Evolutionary conservation across 495 filamentous ascomycete species (phyloP), one percentile per base, ranked within the genome.

Genomic region (Achaetomiella virescens): DNA sequence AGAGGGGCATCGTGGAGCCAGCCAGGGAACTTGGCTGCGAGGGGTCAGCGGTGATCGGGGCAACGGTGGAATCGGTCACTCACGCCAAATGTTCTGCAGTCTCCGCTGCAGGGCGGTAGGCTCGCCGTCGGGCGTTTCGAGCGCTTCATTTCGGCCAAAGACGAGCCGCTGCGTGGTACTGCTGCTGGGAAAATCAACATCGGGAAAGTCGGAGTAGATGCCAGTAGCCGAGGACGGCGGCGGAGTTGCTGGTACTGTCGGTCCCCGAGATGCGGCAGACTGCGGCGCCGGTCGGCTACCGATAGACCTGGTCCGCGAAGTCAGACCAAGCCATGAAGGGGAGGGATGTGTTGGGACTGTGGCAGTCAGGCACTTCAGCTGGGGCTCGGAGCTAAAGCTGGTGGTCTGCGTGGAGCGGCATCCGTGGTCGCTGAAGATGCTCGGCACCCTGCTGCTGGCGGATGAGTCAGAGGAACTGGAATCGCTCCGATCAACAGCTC

Each of bases 1-100:
- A 78, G 63, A 1, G 75, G 75, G 1, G 71, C 73, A 0, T 52
- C 24, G 15, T 67, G 66, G 22, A 73, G 63, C 51, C 69, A 70
- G 17, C 33, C 33, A 0, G 74, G 75, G 33, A 71, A 66, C 36
- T 53, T 60, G 10, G 75, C 75, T 77, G 49, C 18, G 1, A 21
- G 7, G 24, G 8, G 25, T 61, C 25, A 60, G 56, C n/a, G 21
- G 43, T 31, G 5, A 14, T 54, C 25, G 17, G 27, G 5, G 8
- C 7, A 14, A 48, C 0, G 8, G 8, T 33, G 31, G 10, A 25
- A 24, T 2, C 17, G 18, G 17, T 6, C 18, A 61, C 65, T 62
- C 47, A 70, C 67, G 68, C 68, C 66, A 70, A 15, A 71, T 61
- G 21, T 66, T 42, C 11, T 61, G 46, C 11, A 71, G 58, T 14